These are phyloP conservation scores for Colletotrichum phormii DNA, from an alignment of 2,329 filamentous ascomycete species.

Conservation along the genomic window DNA sequence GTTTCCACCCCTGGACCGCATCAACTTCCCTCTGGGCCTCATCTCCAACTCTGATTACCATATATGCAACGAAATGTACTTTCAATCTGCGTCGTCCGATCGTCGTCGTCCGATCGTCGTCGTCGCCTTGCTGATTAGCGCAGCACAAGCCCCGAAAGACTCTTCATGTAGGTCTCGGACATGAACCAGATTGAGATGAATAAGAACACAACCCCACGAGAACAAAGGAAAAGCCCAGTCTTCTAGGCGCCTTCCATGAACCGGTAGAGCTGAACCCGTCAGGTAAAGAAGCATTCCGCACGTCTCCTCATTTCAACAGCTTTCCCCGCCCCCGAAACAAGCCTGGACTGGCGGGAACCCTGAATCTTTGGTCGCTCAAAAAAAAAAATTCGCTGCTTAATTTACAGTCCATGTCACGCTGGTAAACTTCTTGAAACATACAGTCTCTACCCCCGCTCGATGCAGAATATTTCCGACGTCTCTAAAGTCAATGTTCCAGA, in stretches of 20 bases:
- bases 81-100: not conserved
- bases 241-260: conserved; percentile 22
- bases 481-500: not conserved
- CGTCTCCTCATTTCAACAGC: conserved; percentile 1
- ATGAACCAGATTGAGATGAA: conserved; percentile 8
- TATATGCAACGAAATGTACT: not conserved
- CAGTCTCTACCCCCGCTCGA: conserved; percentile 11
- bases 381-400: no score
- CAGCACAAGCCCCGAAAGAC: conserved; percentile 17
- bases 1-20: conserved; percentile 16
- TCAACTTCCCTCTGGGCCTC: conserved; percentile 9
- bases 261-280: not conserved
- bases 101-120: conserved; percentile 2
- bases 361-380: conserved; percentile 6
- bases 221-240: conserved; percentile 6
- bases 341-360: not conserved
- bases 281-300: conserved; percentile 20
- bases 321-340: conserved; percentile 31
- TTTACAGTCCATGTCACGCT: conserved; percentile 17
- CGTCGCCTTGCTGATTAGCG: conserved; percentile 2
- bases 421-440: conserved; percentile 25
- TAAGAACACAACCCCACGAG: not conserved
- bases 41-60: conserved; percentile 32
- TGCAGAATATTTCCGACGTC: conserved; percentile 6
- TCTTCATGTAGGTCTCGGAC: conserved; percentile 26